These are phyloP conservation scores for Syzygium grande DNA, from an alignment of 345 rosid genomes.

Conservation along the genomic window DNA sequence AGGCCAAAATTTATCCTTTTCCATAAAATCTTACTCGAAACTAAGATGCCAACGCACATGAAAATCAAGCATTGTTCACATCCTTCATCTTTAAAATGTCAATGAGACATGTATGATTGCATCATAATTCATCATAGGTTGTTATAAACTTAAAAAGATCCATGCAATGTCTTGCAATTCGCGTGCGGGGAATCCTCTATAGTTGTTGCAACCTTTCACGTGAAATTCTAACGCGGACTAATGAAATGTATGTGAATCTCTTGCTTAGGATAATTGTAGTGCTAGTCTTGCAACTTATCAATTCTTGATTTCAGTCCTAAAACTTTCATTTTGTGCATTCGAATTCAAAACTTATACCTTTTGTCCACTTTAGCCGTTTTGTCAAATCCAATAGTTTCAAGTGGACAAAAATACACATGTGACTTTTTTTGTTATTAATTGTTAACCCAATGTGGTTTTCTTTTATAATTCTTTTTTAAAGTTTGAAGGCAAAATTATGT, in stretches of 20 bases:
- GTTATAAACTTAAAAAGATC: background rate
- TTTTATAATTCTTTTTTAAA: no score
- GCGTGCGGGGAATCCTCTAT: background rate
- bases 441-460: no score
- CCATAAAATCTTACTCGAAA: background rate
- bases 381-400: no score
- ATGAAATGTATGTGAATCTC: background rate
- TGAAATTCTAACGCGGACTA: background rate
- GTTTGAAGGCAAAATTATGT: no score
- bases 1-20: background rate
- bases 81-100: background rate
- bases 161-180: background rate
- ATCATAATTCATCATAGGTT: background rate
- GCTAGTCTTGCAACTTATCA: background rate
- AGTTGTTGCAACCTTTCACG: background rate
- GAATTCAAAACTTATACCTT: background rate
- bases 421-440: no score
- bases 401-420: no score
- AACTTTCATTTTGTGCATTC: background rate
- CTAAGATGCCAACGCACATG: background rate
- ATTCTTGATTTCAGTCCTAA: no score
- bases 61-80: background rate
- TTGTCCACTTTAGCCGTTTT: background rate
- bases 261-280: background rate
- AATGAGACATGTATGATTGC: background rate